Percentiles rank a stretch among this genome's conserved stretches.
Evolutionary conservation across 768 basidiomycete genomes (phyloP).

Genomic region (Tulasnella sp.): DNA sequence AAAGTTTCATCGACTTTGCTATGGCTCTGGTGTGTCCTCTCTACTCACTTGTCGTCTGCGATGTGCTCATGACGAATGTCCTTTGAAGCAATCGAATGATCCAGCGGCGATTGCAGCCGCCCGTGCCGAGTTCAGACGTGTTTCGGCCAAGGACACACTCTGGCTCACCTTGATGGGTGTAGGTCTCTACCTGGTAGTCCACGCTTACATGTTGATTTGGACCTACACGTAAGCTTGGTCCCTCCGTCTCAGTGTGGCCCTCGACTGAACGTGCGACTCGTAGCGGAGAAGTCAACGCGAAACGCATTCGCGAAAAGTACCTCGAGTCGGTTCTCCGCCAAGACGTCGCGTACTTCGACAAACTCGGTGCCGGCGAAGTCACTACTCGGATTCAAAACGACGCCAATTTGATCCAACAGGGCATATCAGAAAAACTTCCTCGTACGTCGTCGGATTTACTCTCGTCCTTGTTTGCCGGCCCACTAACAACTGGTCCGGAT

Average conservation of each 20-base stretch:
- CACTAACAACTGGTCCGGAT: neutral
- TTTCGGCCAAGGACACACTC: slow-evolving; percentile 18
- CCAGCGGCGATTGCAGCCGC: neutral
- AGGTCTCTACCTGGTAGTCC: slow-evolving; percentile 27
- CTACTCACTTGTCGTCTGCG: neutral
- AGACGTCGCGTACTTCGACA: slow-evolving; percentile 82
- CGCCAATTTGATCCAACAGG: slow-evolving; percentile 83
- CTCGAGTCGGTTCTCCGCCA: slow-evolving; percentile 45
- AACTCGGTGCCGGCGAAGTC: slow-evolving; percentile 88
- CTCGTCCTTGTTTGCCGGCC: neutral
- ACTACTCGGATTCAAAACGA: slow-evolving; percentile 86
- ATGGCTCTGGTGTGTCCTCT: neutral
- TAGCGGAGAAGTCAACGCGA: slow-evolving; percentile 30
- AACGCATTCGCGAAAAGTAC: slow-evolving; percentile 25
- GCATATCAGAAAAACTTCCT: slow-evolving; percentile 84
- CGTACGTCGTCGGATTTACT: slow-evolving; percentile 19
- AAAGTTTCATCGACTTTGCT: slow-evolving; percentile 17
- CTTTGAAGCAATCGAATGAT: neutral
- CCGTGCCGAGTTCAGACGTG: neutral
- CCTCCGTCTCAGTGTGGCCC: neutral
- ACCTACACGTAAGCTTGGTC: slow-evolving; percentile 21
- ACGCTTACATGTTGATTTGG: slow-evolving; percentile 29
- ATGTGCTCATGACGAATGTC: neutral
- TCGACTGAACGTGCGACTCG: slow-evolving; percentile 12
- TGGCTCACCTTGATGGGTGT: slow-evolving; percentile 25